Percentiles rank a stretch among this genome's conserved stretches.
Evolutionary conservation across 1,139 yeast species (phyloP).

Genomic region (Komagataea norvegica): DNA sequence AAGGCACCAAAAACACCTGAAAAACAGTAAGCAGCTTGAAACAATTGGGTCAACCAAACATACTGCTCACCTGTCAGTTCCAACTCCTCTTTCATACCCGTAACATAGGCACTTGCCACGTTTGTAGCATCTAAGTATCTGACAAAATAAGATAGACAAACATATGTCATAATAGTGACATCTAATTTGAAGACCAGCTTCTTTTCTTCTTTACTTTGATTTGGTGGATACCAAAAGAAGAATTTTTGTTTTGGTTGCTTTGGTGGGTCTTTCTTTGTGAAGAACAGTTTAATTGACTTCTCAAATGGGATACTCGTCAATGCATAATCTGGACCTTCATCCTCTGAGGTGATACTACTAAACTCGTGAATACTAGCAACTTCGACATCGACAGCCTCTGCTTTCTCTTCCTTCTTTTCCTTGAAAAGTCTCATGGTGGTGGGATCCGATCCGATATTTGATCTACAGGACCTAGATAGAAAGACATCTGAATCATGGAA

Average conservation of each 20-base stretch:
- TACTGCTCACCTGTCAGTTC: constrained; percentile 40
- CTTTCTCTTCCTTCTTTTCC: no score
- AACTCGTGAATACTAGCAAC: neutral
- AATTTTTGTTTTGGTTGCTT: constrained; percentile 10
- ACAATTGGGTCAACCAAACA: constrained; percentile 27
- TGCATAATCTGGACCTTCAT: constrained; percentile 1
- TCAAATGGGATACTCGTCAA: constrained; percentile 7
- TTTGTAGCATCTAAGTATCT: constrained; percentile 44
- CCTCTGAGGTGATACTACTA: neutral
- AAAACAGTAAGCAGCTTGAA: constrained; percentile 2
- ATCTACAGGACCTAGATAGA: no score
- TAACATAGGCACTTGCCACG: constrained; percentile 49
- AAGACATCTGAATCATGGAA: no score
- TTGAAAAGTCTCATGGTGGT: no score
- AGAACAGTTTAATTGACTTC: constrained; percentile 9
- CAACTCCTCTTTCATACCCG: constrained; percentile 51
- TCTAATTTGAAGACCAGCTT: constrained; percentile 37
- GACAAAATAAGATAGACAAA: constrained; percentile 35
- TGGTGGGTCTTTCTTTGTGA: constrained; percentile 9
- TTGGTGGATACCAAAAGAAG: constrained; percentile 40
- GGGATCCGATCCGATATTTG: no score
- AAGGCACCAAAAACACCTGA: constrained; percentile 1
- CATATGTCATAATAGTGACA: constrained; percentile 33
- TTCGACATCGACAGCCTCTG: neutral
- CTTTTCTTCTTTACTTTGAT: constrained; percentile 30